Base-by-base conservation (phyloP, 129 eudicot species). In the Artemisia argyi region DNA sequence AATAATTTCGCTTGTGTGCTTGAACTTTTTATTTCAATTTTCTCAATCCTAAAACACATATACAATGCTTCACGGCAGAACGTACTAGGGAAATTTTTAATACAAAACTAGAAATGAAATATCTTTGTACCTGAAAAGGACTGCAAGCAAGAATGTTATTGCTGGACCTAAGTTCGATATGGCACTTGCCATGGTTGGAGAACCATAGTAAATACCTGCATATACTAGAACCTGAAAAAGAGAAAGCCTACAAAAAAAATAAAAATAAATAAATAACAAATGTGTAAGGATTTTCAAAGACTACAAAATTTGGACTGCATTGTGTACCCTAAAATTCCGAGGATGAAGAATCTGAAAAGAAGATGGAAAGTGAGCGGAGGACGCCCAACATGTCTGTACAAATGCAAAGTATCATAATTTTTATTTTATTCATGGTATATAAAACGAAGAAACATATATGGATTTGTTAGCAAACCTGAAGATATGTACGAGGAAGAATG, bases 121-220 rank as follows among this genome's bases (percentile, higher is more conserved):
- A 39, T 1, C 11, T 39, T 39, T 39, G 2, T 73, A 78, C 87
- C 87, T 70, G 81, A 83, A 71, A 62, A 60, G 20, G 35, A 78
- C 57, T 16, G 83, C 86, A 72, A 78, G 30, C 83, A 83, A 65
- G 66, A 83, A 83, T 12, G 81, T 83, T 54, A 65, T 50, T 4
- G 30, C 83, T 5, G 86, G 86, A n/a, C 35, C 69, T 58, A 83
- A 74, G 61, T 83, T 83, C 13, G 71, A 58, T 52, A 83, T 71
- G 24, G 86, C 83, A 51, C 83, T 57, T 49, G 83, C 83, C 48
- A 83, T 58, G 61, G 83, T 83, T 13, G 86, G 86, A 46, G 86
- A 78, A 24, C 81, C 71, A 18, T 83, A 83, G 32, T 60, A 22
- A 66, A 83, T 13, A 24, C 86, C 86, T 54, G 68, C 57, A 73